Percentiles rank a stretch among this genome's conserved stretches.
These are phyloP conservation scores for Paramecium caudatum DNA, from an alignment of 73 alveolate species.

Conservation along the genomic window DNA sequence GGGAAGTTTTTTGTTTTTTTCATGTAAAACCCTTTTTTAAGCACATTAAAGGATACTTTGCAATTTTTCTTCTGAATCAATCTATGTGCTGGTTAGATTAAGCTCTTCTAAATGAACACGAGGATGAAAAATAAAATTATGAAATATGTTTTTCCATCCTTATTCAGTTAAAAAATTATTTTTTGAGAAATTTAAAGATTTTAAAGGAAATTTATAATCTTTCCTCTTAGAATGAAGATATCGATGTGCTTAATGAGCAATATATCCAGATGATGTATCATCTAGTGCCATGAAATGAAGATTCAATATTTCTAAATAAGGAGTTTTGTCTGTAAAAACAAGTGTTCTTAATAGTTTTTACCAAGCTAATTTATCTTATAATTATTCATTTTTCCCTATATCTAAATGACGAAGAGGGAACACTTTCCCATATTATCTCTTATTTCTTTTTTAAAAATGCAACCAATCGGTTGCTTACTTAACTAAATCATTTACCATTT, in stretches of 20 bases:
- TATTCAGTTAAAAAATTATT: slow-evolving; percentile 35
- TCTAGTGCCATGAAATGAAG: slow-evolving; percentile 29
- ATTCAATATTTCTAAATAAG: slow-evolving; percentile 44
- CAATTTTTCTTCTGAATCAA: slow-evolving; percentile 29
- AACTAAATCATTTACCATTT: neutral
- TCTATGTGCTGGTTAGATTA: neutral
- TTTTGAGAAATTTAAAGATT: neutral
- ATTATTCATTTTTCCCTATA: slow-evolving; percentile 26
- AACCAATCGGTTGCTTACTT: slow-evolving; percentile 26
- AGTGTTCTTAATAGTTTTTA: neutral
- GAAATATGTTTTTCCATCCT: slow-evolving; percentile 37
- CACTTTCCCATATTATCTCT: neutral
- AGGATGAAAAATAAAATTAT: slow-evolving; percentile 20
- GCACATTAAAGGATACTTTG: neutral
- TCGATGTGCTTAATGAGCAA: neutral
- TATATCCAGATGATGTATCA: neutral
- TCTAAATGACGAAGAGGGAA: neutral
- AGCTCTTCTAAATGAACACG: neutral
- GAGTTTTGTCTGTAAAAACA: slow-evolving; percentile 43
- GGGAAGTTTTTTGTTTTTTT: slow-evolving; percentile 5
- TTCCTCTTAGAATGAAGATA: neutral
- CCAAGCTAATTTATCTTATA: neutral
- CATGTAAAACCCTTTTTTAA: neutral
- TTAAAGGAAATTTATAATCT: neutral
- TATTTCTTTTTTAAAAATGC: slow-evolving; percentile 4